These are phyloP conservation scores for Voacanga thouarsii DNA, from an alignment of 257 asterid species.

Conservation along the genomic window DNA sequence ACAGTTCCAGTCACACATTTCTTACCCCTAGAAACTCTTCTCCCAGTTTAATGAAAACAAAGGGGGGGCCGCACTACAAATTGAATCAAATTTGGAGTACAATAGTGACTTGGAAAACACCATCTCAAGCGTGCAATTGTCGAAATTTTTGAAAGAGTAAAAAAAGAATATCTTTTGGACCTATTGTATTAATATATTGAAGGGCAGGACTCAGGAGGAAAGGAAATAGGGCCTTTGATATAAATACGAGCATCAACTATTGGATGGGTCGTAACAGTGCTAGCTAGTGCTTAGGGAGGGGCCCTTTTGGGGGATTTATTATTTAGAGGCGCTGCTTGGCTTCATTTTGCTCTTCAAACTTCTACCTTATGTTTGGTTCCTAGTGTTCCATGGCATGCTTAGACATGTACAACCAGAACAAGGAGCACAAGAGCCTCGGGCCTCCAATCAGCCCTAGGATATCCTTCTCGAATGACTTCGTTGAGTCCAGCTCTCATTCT, in stretches of 20 bases:
- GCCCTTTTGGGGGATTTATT: slow-evolving; percentile 4
- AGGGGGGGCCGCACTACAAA: no score
- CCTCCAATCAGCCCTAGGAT: slow-evolving; percentile 74
- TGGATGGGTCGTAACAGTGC: slow-evolving; percentile 40
- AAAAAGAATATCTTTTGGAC: not conserved
- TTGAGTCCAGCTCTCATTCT: slow-evolving; percentile 34
- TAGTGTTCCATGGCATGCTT: slow-evolving; percentile 55
- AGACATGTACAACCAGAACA: slow-evolving; percentile 75
- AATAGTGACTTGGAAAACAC: not conserved
- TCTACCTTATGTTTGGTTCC: slow-evolving; percentile 33
- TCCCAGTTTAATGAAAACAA: not conserved
- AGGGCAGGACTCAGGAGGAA: not conserved
- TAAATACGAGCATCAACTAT: slow-evolving; percentile 49
- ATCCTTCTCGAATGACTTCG: slow-evolving; percentile 88
- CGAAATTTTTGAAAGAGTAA: not conserved
- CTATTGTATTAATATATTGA: not conserved
- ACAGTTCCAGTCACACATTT: not conserved
- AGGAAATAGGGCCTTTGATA: not conserved
- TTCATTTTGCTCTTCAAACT: slow-evolving; percentile 11
- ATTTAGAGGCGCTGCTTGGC: slow-evolving; percentile 2
- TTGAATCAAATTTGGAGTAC: no score
- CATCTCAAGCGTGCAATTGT: not conserved
- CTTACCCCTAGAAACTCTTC: not conserved
- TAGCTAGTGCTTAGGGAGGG: not conserved
- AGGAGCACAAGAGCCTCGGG: slow-evolving; percentile 26